Evolutionary conservation across 192 early-diverging fungal genomes (phyloP).

Genomic region (Pilobolus umbonatus): DNA sequence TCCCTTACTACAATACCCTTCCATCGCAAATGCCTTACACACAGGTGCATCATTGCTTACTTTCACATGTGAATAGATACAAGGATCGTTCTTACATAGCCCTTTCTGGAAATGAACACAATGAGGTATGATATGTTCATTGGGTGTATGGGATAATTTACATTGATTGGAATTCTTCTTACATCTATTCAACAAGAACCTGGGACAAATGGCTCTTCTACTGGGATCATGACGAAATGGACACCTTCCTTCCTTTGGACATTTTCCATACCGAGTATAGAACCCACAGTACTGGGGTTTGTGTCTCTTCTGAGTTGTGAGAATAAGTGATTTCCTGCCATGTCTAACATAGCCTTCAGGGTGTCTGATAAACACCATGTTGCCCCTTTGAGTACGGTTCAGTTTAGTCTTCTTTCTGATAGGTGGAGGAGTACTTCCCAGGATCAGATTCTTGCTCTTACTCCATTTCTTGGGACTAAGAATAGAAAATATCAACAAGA

Average conservation of each 20-base stretch:
- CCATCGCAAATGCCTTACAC: slow-evolving; percentile 58
- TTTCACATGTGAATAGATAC: slow-evolving; percentile 55
- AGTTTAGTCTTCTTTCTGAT: background rate
- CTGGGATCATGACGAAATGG: slow-evolving; percentile 44
- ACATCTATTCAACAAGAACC: slow-evolving; percentile 45
- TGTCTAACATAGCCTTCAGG: slow-evolving; percentile 28
- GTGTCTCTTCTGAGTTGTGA: slow-evolving; percentile 8
- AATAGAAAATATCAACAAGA: no score
- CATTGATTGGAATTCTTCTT: slow-evolving; percentile 34
- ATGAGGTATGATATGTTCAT: slow-evolving; percentile 48
- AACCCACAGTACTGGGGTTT: slow-evolving; percentile 16
- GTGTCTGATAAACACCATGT: slow-evolving; percentile 18
- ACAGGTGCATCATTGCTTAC: slow-evolving; percentile 54
- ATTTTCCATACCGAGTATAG: slow-evolving; percentile 35
- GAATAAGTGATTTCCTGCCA: slow-evolving; percentile 24
- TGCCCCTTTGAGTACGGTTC: background rate
- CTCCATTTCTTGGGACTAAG: no score
- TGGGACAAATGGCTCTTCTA: slow-evolving; percentile 46
- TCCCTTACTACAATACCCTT: slow-evolving; percentile 60
- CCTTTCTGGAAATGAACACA: slow-evolving; percentile 64
- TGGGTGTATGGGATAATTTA: slow-evolving; percentile 50
- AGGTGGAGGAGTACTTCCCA: background rate
- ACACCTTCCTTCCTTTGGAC: slow-evolving; percentile 30
- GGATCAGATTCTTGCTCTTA: slow-evolving; percentile 11
- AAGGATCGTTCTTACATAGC: slow-evolving; percentile 48